Evolutionary conservation across 176 grass and related monocot genomes (phyloP), one percentile per base, ranked within the genome.

Genomic region (Musa acuminata): DNA sequence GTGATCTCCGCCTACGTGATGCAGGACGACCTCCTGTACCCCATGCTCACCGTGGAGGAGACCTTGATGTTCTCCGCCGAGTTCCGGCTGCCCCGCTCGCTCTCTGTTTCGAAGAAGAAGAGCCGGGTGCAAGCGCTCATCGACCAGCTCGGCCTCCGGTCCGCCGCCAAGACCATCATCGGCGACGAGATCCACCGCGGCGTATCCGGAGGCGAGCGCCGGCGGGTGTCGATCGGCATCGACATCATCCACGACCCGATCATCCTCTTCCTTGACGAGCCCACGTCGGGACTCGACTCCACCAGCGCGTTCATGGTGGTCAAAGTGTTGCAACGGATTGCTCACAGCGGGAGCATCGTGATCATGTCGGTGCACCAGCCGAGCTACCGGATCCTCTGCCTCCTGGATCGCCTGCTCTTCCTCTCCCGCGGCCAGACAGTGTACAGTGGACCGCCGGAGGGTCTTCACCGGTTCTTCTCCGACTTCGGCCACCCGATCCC

Each of bases 201-300:
- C 9, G 85, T 97, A 17, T 97, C 94, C 23, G 94, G 93, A 0
- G 94, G 94, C 0, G 92, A 96, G 78, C 89, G 92, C 49, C 89
- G 92, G 11, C 74, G 92, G 25, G 92, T 96, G 0, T 97, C 94
- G 19, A 97, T 93, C 58, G 94, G 94, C 67, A 87, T 80, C 0
- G 94, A 97, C 77, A 93, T 97, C 82, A 87, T 97, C 81, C 94
- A 97, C 67, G 87, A 97, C 63, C 94, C 94, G 1, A 89, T 97
- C 72, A 71, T 97, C 11, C 84, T 97, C 11, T 97, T 97, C 80
- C 90, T 97, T 62, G 94, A 97, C 84, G 94, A 97, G 77, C 94
- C 94, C 8, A 97, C 94, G 9, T 97, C 94, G 1, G 94, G 94
- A 24, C 94, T 97, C 62, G 94, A 97, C 88, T 97, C 94, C 68